A percentile compares a stretch with the other conserved stretches of the same genome.
Evolutionary conservation across 1,284 basidiomycete species (phyloP).

Genomic region (Melampsora larici-populina): DNA sequence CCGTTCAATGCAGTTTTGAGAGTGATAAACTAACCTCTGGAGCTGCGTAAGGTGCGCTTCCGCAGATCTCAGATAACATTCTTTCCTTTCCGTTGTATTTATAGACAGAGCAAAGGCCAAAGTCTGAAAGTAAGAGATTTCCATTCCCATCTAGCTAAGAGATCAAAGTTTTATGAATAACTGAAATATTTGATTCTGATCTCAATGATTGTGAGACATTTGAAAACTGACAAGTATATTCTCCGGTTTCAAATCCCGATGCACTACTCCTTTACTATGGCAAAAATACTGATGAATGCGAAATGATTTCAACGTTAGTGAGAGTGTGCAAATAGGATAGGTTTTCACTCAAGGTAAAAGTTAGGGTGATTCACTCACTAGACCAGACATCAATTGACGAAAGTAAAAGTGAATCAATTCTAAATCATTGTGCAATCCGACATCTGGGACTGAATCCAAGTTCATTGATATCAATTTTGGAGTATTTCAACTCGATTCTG

Average conservation of each 20-base stretch:
- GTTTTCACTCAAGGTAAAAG: not conserved
- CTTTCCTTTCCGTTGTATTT: slow-evolving; percentile 80
- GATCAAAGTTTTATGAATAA: slow-evolving; percentile 6
- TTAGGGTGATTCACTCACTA: slow-evolving; percentile 49
- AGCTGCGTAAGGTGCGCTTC: slow-evolving; percentile 90
- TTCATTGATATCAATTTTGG: not conserved
- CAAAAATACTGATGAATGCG: slow-evolving; percentile 24
- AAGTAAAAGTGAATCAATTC: slow-evolving; percentile 83
- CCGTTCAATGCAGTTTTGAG: not conserved
- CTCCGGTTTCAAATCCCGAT: slow-evolving; percentile 57
- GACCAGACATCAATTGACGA: slow-evolving; percentile 75
- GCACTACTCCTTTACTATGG: slow-evolving; percentile 58
- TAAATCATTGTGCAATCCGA: slow-evolving; percentile 74
- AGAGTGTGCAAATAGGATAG: too few species aligned
- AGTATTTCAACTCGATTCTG: not conserved
- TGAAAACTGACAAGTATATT: slow-evolving; percentile 54
- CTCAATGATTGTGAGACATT: slow-evolving; percentile 23
- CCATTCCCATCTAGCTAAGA: slow-evolving; percentile 44
- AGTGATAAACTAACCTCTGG: slow-evolving; percentile 66
- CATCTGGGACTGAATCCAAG: slow-evolving; percentile 62
- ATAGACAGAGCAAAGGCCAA: slow-evolving; percentile 88
- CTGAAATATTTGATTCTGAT: not conserved
- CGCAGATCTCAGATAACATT: slow-evolving; percentile 76
- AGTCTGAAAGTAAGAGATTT: slow-evolving; percentile 85
- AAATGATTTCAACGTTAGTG: not conserved